Base-by-base conservation (phyloP, 2,329 filamentous ascomycete genomes). In the Penicillium hordei region DNA sequence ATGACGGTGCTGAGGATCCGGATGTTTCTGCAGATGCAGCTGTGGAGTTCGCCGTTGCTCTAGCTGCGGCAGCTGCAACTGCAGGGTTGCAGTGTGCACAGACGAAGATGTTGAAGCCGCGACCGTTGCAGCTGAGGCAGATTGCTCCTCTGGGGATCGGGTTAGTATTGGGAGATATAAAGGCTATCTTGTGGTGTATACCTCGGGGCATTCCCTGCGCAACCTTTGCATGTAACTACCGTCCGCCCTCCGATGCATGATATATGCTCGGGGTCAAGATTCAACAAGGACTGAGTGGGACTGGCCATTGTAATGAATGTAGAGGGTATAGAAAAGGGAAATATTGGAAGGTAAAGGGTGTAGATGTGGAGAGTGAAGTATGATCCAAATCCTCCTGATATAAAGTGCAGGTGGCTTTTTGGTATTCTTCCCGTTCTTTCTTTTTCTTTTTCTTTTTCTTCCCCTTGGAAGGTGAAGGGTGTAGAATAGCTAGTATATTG, bases 201-300 rank as follows among this genome's bases (percentile, higher is more conserved):
- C 73, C 73, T 70, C 25, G 72, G 72, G 52, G 72, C 70, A 58
- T 75, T 73, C 0, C 73, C 73, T 19, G 73, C 73, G 46, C 73
- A 75, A 44, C 60, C 60, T n/a, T 66, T 66, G 59, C 73, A 75
- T 44, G 72, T 75, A 15, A 70, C 8, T 25, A 73, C 70, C 5
- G 67, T 72, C 42, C 64, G 64, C 4, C 73, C 72, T 13, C 72
- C 69, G 34, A 71, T 68, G 61, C 73, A 75, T 12, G 68, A 70
- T 8, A 61, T 68, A 46, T 74, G 72, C 5, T 61, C 58, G 2
- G 72, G 72, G 48, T 75, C 72, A 5, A 73, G 65, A 27, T 64
- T 50, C 38, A 68, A 25, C 21, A 63, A 34, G 13, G 63, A 59
- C 23, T 53, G 15, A 8, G 58, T 54, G 13, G 62, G 57, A 34